Percentiles rank a stretch among this genome's conserved stretches.
phyloP scores from a whole-genome alignment of 805 yeast species.

The Ogataea saltuana region DNA sequence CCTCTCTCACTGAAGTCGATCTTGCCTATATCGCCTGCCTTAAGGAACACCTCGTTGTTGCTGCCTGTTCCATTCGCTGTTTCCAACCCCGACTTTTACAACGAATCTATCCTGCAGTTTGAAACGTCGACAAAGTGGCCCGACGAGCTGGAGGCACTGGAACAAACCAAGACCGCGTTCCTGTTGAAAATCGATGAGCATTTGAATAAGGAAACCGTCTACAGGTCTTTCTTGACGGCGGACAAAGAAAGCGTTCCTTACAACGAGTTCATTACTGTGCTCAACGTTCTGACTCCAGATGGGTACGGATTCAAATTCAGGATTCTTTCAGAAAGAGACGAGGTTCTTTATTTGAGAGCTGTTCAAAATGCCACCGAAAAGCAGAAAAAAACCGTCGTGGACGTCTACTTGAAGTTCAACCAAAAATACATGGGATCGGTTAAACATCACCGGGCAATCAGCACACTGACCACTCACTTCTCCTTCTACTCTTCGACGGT shows the following conservation, averaged over 20 bases:
- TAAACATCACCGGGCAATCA: constrained; percentile 79
- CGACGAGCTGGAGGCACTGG: constrained; percentile 80
- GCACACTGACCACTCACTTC: constrained; percentile 67
- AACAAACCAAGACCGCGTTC: constrained; percentile 89
- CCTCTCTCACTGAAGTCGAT: constrained; percentile 76
- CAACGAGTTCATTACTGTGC: constrained; percentile 54
- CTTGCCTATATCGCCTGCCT: constrained; percentile 69
- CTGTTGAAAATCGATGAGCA: constrained; percentile 60
- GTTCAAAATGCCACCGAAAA: constrained; percentile 65
- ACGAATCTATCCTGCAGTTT: constrained; percentile 79
- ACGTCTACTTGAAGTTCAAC: constrained; percentile 62
- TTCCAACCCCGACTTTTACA: constrained; percentile 75
- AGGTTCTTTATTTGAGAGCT: constrained; percentile 68
- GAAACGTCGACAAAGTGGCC: constrained; percentile 96
- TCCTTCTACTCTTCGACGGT: constrained; percentile 78
- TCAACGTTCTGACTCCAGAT: constrained; percentile 77
- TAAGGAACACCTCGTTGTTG: constrained; percentile 73
- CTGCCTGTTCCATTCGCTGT: constrained; percentile 83
- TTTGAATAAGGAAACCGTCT: constrained; percentile 52
- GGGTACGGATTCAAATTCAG: constrained; percentile 85
- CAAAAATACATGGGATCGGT: constrained; percentile 65
- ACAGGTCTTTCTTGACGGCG: constrained; percentile 59
- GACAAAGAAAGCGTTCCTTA: constrained; percentile 67
- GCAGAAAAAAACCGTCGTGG: constrained; percentile 56
- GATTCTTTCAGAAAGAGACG: constrained; percentile 83